These are phyloP conservation scores for Nidularia pulvinata DNA, from an alignment of 768 basidiomycete genomes.

Conservation along the genomic window DNA sequence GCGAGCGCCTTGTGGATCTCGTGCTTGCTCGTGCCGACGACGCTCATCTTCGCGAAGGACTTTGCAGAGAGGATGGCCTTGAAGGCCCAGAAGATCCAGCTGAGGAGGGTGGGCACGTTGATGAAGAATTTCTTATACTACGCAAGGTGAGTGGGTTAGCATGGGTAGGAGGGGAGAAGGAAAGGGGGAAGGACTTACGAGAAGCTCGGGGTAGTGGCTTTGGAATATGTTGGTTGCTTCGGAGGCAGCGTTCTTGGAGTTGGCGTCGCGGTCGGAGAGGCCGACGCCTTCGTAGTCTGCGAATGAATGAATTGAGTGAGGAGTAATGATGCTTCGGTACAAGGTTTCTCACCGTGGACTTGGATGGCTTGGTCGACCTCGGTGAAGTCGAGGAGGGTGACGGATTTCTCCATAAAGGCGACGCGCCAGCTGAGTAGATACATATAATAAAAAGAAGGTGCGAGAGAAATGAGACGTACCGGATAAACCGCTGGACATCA, in stretches of 20 bases:
- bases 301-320: not conserved
- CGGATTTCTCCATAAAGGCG: slow-evolving; percentile 70
- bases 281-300: slow-evolving; percentile 78
- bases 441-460: slow-evolving; percentile 6
- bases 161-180: not conserved
- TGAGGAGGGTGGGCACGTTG: slow-evolving; percentile 74
- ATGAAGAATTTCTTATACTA: slow-evolving; percentile 81
- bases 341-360: slow-evolving; percentile 51
- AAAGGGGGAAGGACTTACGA: slow-evolving; percentile 40
- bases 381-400: slow-evolving; percentile 66
- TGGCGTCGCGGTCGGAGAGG: slow-evolving; percentile 64
- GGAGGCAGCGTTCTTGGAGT: slow-evolving; percentile 75
- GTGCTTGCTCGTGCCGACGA: slow-evolving; percentile 66
- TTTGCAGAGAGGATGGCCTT: slow-evolving; percentile 70
- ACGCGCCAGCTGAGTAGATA: slow-evolving; percentile 66
- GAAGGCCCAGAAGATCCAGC: slow-evolving; percentile 87
- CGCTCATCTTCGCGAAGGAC: slow-evolving; percentile 81
- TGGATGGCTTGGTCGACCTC: slow-evolving; percentile 74
- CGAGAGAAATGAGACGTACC: slow-evolving; percentile 33
- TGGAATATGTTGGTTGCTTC: slow-evolving; percentile 77
- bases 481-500: slow-evolving; percentile 73
- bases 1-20: slow-evolving; percentile 60
- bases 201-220: slow-evolving; percentile 77
- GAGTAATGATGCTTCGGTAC: not conserved
- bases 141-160: slow-evolving; percentile 2